phyloP scores from a whole-genome alignment of 2,329 filamentous ascomycete genomes.

The Ophiostoma perfectum region DNA sequence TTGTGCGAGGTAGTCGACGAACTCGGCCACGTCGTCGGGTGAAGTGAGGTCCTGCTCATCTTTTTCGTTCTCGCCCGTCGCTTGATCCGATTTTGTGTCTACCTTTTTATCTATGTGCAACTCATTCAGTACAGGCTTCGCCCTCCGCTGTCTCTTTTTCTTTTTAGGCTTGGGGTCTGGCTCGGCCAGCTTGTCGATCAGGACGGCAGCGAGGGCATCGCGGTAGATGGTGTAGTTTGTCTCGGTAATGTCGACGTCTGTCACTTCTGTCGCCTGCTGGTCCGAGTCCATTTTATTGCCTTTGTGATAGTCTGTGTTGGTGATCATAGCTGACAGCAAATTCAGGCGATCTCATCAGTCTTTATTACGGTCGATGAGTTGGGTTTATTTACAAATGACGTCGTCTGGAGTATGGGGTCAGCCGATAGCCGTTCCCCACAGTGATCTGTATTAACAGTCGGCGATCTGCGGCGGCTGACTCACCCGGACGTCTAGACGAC shows the following conservation, averaged over 20 bases:
- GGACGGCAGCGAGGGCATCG: constrained; percentile 64
- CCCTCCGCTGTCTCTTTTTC: constrained; percentile 5
- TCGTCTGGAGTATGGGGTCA: neutral
- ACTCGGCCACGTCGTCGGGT: constrained; percentile 69
- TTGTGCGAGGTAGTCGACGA: constrained; percentile 70
- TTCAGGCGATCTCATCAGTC: neutral
- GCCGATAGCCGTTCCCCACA: neutral
- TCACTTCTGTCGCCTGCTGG: neutral
- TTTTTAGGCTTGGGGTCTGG: constrained; percentile 25
- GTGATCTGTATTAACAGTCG: neutral
- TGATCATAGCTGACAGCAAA: neutral
- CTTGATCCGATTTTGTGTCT: constrained; percentile 16
- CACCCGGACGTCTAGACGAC: neutral
- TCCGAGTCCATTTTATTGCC: neutral
- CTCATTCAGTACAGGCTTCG: neutral
- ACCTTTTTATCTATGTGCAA: neutral
- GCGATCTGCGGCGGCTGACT: neutral
- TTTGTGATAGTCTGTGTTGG: neutral
- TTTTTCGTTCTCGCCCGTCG: neutral
- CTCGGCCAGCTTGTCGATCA: constrained; percentile 56
- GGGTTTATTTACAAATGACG: neutral
- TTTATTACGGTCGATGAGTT: neutral
- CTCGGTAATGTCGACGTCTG: constrained; percentile 26
- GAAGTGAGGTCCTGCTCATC: neutral
- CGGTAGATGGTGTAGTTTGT: constrained; percentile 63